These are phyloP conservation scores for Arthrinium puccinioides DNA, from an alignment of 2,329 filamentous ascomycete species.

Conservation along the genomic window DNA sequence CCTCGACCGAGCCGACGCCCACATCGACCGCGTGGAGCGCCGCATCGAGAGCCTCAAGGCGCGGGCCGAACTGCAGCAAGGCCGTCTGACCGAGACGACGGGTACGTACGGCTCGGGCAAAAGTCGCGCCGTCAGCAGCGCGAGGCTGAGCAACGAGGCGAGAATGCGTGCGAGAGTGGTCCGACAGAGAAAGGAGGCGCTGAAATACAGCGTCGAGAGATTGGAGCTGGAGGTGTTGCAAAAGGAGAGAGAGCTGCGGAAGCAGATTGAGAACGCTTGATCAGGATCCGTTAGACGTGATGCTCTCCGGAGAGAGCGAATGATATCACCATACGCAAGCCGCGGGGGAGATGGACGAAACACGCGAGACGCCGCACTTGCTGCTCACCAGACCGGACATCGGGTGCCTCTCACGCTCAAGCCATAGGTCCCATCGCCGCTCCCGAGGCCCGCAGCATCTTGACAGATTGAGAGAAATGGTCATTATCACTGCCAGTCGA, in stretches of 20 bases:
- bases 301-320: no score
- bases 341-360: no score
- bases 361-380: no score
- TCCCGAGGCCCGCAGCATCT: no score
- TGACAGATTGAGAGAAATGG: no score
- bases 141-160: slow-evolving; percentile 44
- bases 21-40: slow-evolving; percentile 75
- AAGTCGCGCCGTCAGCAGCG: background rate
- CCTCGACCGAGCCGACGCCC: slow-evolving; percentile 72
- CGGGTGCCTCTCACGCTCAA: no score
- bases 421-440: no score
- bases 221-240: slow-evolving; percentile 82
- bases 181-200: slow-evolving; percentile 72
- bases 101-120: slow-evolving; percentile 10
- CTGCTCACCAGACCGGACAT: no score
- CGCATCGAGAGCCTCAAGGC: slow-evolving; percentile 80
- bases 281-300: no score
- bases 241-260: slow-evolving; percentile 52
- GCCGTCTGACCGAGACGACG: slow-evolving; percentile 38
- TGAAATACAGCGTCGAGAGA: slow-evolving; percentile 81
- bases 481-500: no score
- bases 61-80: slow-evolving; percentile 76
- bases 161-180: slow-evolving; percentile 52
- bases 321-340: no score
- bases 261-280: slow-evolving; percentile 36